Evolutionary conservation across 2,329 filamentous ascomycete genomes (phyloP).

Genomic region (Hirsutella rhossiliensis): DNA sequence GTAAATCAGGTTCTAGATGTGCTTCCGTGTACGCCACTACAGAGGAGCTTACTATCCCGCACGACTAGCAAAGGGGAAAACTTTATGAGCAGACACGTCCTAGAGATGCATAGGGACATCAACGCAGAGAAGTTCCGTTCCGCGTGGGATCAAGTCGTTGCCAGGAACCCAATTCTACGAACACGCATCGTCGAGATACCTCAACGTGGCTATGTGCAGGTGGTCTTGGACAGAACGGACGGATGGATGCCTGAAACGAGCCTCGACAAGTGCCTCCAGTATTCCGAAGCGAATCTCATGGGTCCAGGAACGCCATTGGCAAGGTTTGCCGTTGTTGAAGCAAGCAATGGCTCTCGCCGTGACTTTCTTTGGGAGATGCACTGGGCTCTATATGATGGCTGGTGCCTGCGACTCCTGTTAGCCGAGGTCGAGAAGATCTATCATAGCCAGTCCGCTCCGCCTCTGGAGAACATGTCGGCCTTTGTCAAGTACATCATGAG

Average conservation of each 20-base stretch:
- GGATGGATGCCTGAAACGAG: not conserved
- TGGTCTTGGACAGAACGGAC: not conserved
- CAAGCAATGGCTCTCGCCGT: not conserved
- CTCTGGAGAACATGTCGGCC: not conserved
- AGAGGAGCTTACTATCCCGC: conserved; percentile 2
- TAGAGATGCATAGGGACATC: not conserved
- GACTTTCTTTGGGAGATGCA: not conserved
- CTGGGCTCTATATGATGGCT: not conserved
- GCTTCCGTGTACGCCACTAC: conserved; percentile 2
- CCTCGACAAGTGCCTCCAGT: not conserved
- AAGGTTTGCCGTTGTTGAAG: not conserved
- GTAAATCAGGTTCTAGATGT: conserved; percentile 1
- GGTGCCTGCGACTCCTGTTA: not conserved
- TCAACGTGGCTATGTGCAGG: not conserved
- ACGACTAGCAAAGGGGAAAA: not conserved
- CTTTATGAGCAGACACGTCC: not conserved
- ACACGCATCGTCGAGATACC: not conserved
- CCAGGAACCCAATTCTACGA: not conserved
- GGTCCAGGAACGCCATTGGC: not conserved
- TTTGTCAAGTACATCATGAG: not conserved
- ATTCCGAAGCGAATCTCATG: not conserved
- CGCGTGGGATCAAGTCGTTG: conserved; percentile 1
- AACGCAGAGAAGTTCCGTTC: not conserved
- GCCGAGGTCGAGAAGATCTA: not conserved
- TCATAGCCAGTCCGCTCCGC: not conserved